Base-by-base conservation (phyloP, 768 basidiomycete genomes). In the Pleurotus pulmonarius region DNA sequence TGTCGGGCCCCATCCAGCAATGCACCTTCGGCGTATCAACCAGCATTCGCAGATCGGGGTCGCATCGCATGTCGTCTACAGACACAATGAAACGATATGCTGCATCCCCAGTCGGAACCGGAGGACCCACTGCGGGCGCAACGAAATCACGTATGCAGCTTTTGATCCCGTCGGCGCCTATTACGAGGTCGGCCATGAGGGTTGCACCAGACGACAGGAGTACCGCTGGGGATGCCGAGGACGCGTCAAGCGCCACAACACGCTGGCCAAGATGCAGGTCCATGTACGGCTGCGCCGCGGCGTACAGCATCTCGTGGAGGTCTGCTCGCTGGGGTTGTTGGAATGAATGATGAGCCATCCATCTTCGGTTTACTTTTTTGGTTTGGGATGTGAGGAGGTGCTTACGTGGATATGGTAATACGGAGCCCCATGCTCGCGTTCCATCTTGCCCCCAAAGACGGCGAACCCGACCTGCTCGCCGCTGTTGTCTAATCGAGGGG, bases 21-120 rank as follows among this genome's bases (percentile, higher is more conserved):
- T 76, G 78, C 72, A 81, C 76, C 54, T 81, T 77, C 0, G 77
- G 71, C 0, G 62, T 66, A 13, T 86, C 81, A 0, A 85, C 73
- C 15, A 87, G 69, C 2, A 64, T 54, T 55, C 67, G 70, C 22
- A 87, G 71, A 3, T 83, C 80, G 0, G 79, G 80, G 57, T 87
- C 82, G 5, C 63, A 60, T 11, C 81, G 55, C 63, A 86, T 69
- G 0, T 70, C 37, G 63, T 69, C 56, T 0, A 81, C 72, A 3
- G 78, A 70, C 34, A 87, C 68, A 22, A 77, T 70, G 3, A 81
- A 79, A 45, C 85, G 76, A 60, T 83, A 87, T 0, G 83, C 85
- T 0, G 82, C 79, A 60, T 87, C 83, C 0, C 84, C 86, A 0
- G 86, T 86, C 1, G 81, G 73, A 0, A 74, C 75, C 0, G 78